Evolutionary conservation across 2,329 filamentous ascomycete species (phyloP).

Genomic region (Penicillium nordicum): DNA sequence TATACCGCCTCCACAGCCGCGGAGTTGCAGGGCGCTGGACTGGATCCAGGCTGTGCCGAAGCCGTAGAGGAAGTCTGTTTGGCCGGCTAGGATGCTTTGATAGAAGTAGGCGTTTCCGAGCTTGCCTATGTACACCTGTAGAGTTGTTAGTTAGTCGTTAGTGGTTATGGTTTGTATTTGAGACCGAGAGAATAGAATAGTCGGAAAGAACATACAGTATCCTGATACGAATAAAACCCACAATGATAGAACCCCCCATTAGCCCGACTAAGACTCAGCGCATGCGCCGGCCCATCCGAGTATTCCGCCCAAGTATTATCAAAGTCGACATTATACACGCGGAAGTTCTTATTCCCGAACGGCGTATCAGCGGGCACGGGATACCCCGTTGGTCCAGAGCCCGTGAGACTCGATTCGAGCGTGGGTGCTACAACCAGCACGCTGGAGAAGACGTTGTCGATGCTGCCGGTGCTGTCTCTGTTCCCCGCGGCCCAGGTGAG

Average conservation of each 20-base stretch:
- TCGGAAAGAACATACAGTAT: slow-evolving; percentile 47
- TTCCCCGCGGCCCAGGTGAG: slow-evolving; percentile 58
- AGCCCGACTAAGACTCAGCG: slow-evolving; percentile 59
- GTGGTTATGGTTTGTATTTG: background rate
- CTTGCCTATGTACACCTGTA: slow-evolving; percentile 60
- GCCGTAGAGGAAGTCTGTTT: slow-evolving; percentile 67
- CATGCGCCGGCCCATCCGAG: slow-evolving; percentile 56
- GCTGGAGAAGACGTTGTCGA: slow-evolving; percentile 62
- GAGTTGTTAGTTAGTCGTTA: too few species aligned
- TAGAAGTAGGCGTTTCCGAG: slow-evolving; percentile 65
- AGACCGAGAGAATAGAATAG: background rate
- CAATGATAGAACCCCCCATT: slow-evolving; percentile 66
- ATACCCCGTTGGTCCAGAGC: slow-evolving; percentile 60
- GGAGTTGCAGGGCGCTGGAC: slow-evolving; percentile 52
- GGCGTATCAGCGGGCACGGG: slow-evolving; percentile 59
- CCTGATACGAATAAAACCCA: slow-evolving; percentile 65
- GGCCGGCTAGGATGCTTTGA: slow-evolving; percentile 57
- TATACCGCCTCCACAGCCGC: slow-evolving; percentile 63
- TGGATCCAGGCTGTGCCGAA: slow-evolving; percentile 64
- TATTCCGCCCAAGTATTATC: slow-evolving; percentile 56
- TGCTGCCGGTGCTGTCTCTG: slow-evolving; percentile 39
- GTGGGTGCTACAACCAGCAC: slow-evolving; percentile 62
- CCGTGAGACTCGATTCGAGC: slow-evolving; percentile 60
- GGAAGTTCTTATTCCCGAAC: slow-evolving; percentile 62
- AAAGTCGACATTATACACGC: slow-evolving; percentile 66